A percentile compares a stretch with the other conserved stretches of the same genome.
Evolutionary conservation across 768 basidiomycete genomes (phyloP).

Genomic region (Russula olivacea): DNA sequence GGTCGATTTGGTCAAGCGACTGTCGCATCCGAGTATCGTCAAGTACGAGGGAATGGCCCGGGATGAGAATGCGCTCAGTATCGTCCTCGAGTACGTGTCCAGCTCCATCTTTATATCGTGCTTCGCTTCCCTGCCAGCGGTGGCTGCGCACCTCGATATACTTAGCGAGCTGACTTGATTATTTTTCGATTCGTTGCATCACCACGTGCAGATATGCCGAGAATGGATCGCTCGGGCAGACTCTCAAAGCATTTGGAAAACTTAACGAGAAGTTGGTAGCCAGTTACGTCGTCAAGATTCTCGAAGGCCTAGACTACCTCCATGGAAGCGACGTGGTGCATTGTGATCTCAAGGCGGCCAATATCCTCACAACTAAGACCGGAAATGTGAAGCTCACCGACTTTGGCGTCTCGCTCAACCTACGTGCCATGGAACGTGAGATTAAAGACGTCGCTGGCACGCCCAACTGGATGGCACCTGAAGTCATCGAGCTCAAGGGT

Average conservation of each 20-base stretch:
- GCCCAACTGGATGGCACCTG: conserved; percentile 99
- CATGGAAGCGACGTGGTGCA: conserved; percentile 89
- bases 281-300: conserved; percentile 91
- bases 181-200: background rate
- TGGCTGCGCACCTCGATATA: background rate
- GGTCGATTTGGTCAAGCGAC: conserved; percentile 84
- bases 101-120: conserved; percentile 12
- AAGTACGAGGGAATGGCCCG: conserved; percentile 96
- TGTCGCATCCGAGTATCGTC: conserved; percentile 93
- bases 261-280: conserved; percentile 90
- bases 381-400: conserved; percentile 97
- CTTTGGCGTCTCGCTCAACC: conserved; percentile 94
- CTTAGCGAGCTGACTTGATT: background rate
- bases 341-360: conserved; percentile 97
- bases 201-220: conserved; percentile 73
- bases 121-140: conserved; percentile 4
- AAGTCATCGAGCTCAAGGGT: conserved; percentile 93
- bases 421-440: conserved; percentile 83
- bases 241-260: conserved; percentile 88
- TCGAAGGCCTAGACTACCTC: conserved; percentile 92
- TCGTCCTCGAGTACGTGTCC: conserved; percentile 81
- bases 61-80: conserved; percentile 83
- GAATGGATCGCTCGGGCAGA: conserved; percentile 92
- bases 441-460: conserved; percentile 88
- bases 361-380: conserved; percentile 97